Conservation (phyloP, 805 yeast species). For the Candida nemodendra region DNA sequence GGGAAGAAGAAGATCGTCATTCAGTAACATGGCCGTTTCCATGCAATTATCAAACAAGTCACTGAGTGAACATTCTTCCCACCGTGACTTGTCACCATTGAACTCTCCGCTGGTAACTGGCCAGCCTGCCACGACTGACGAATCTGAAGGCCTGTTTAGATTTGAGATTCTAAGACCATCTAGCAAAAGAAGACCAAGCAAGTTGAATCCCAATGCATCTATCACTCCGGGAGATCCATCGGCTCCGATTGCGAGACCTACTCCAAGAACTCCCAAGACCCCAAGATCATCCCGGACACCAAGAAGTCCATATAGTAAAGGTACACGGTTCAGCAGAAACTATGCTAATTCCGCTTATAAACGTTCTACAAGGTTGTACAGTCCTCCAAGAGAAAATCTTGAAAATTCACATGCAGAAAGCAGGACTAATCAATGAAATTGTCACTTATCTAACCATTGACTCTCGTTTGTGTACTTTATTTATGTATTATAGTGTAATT, state of each 20-base stretch:
- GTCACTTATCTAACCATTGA: neutral
- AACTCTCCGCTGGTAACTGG: constrained; percentile 23
- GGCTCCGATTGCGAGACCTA: constrained; percentile 26
- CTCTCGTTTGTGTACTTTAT: neutral
- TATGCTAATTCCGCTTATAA: constrained; percentile 14
- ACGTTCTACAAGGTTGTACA: constrained; percentile 14
- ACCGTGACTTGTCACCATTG: constrained; percentile 20
- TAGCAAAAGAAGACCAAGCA: constrained; percentile 34
- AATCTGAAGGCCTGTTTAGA: constrained; percentile 43
- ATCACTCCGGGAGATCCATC: constrained; percentile 18
- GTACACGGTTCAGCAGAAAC: constrained; percentile 19
- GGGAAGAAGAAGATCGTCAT: constrained; percentile 21
- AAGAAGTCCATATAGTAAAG: constrained; percentile 20
- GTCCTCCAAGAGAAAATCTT: constrained; percentile 14
- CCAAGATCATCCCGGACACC: constrained; percentile 22
- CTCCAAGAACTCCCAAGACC: constrained; percentile 28
- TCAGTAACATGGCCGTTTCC: constrained; percentile 15
- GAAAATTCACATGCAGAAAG: neutral
- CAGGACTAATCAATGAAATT: neutral
- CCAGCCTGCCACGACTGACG: constrained; percentile 24
- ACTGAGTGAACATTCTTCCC: constrained; percentile 9
- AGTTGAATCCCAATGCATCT: constrained; percentile 20
- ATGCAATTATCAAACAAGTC: constrained; percentile 17
- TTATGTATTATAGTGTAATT: too few species aligned
- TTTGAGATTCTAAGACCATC: constrained; percentile 43